phyloP scores from a whole-genome alignment of 1,139 yeast genomes.

The Diutina ranongensis region DNA sequence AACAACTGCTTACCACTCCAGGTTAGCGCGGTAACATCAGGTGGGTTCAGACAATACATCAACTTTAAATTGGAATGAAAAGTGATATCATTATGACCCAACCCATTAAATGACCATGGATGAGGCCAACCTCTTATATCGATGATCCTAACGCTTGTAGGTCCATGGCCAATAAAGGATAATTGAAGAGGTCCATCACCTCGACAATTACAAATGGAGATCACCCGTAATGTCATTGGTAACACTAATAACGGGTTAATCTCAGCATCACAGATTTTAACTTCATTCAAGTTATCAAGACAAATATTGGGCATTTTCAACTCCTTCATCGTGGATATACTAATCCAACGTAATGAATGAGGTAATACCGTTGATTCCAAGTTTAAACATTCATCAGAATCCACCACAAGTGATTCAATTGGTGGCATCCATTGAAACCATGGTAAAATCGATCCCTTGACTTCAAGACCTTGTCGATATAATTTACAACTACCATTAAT shows the following conservation, averaged over 20 bases:
- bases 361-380: too few relatives aligned
- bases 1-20: neutral
- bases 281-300: neutral
- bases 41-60: neutral
- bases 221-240: neutral
- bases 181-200: neutral
- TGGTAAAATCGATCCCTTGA: too few relatives aligned
- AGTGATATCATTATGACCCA: neutral
- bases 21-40: too few relatives aligned
- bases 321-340: too few relatives aligned
- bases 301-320: neutral
- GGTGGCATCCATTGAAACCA: too few relatives aligned
- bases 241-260: neutral
- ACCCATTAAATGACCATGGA: neutral
- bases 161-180: neutral
- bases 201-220: neutral
- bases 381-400: too few relatives aligned
- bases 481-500: too few relatives aligned
- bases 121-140: neutral
- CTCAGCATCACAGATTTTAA: neutral
- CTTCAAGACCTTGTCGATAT: too few relatives aligned
- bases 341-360: too few relatives aligned
- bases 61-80: neutral
- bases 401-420: too few relatives aligned
- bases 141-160: neutral